Percentiles rank a stretch among this genome's conserved stretches.
Evolutionary conservation across 2,329 filamentous ascomycete species (phyloP).

Genomic region (Phaeosphaeriaceae sp.): DNA sequence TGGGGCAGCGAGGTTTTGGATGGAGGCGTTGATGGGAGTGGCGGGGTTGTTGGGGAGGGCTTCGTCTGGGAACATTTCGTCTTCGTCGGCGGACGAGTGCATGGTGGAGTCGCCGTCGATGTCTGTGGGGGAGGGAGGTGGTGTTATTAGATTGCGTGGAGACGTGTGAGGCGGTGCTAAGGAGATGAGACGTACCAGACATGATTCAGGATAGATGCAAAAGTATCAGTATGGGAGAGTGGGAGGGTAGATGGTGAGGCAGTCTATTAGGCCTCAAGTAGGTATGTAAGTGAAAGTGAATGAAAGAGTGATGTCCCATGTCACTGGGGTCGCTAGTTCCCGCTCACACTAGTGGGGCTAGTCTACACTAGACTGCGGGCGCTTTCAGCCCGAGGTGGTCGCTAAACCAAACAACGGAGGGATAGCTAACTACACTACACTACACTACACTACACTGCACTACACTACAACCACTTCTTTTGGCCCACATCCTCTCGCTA

Average conservation of each 20-base stretch:
- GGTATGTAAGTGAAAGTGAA: no score
- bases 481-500: background rate
- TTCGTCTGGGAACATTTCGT: conserved; percentile 54
- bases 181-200: conserved; percentile 14
- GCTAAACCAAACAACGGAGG: no score
- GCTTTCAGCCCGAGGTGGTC: conserved; percentile 5
- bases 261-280: no score
- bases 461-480: background rate
- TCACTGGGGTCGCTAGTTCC: conserved; percentile 3
- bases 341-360: background rate
- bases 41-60: conserved; percentile 44
- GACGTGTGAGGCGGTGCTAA: conserved; percentile 13
- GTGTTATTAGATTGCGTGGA: conserved; percentile 15
- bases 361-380: conserved; percentile 1
- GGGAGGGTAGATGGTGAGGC: background rate
- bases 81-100: conserved; percentile 54
- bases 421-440: no score
- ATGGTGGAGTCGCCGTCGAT: conserved; percentile 63
- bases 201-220: conserved; percentile 1
- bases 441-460: background rate
- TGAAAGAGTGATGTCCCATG: background rate
- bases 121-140: conserved; percentile 47
- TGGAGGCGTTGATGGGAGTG: conserved; percentile 49
- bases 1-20: conserved; percentile 33
- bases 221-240: no score